Evolutionary conservation across 805 yeast genomes (phyloP).

Genomic region (Sugiyamaella marilandica): DNA sequence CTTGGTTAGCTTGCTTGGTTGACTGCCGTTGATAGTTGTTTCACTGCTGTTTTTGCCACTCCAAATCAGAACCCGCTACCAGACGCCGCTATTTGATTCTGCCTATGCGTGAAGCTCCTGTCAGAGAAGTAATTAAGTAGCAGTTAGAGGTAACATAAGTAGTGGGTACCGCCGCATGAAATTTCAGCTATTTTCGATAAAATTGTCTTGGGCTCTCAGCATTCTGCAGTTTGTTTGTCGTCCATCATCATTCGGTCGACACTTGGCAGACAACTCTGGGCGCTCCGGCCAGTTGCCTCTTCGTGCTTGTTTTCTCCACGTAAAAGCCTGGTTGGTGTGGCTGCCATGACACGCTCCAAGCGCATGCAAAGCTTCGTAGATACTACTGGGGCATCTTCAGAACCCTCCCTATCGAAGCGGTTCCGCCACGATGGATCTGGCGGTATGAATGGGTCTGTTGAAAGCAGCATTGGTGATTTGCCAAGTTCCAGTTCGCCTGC

Average conservation of each 20-base stretch:
- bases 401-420: not conserved
- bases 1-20: no score
- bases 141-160: no score
- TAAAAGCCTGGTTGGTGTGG: not conserved
- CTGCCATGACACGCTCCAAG: not conserved
- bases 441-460: not conserved
- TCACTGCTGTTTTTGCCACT: no score
- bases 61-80: no score
- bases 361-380: not conserved
- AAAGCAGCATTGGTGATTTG: not conserved
- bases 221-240: not conserved
- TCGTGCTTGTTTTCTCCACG: not conserved
- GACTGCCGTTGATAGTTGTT: no score
- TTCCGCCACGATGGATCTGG: not conserved
- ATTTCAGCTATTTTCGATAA: not conserved
- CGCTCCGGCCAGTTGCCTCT: not conserved
- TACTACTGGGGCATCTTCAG: not conserved
- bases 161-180: not conserved
- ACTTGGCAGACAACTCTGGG: not conserved
- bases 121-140: no score
- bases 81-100: no score
- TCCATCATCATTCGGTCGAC: constrained; percentile 3
- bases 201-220: not conserved
- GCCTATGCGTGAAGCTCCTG: no score
- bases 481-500: not conserved